Conservation (phyloP, 148 eudicot species). For the Camellia granthamiana region DNA sequence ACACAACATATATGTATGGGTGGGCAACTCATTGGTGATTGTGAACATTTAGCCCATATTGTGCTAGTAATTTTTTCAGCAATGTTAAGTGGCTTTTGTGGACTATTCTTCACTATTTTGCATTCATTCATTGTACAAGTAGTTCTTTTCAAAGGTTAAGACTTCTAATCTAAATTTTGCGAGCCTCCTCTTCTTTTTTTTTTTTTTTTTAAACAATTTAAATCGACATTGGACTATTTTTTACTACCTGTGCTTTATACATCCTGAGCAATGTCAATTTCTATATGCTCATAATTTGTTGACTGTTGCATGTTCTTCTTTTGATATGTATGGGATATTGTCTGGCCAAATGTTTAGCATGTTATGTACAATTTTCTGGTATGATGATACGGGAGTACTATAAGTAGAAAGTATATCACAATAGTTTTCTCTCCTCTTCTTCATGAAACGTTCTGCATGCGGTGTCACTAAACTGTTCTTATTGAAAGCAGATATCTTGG, state of each 20-base stretch:
- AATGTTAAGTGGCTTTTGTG: background rate
- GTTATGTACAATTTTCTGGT: no score
- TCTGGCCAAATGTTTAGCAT: no score
- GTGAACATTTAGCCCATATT: background rate
- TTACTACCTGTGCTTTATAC: background rate
- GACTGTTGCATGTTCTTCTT: background rate
- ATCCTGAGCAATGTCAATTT: background rate
- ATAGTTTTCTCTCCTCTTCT: background rate
- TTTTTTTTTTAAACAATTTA: background rate
- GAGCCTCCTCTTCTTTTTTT: no score
- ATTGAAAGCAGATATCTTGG: conserved; percentile 53
- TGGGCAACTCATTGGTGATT: no score
- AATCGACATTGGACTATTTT: background rate
- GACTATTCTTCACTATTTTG: background rate
- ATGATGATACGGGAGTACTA: no score
- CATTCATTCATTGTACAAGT: background rate
- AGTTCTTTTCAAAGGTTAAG: background rate
- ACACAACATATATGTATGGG: no score
- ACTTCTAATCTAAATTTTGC: background rate
- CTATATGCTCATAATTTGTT: background rate
- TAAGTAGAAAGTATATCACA: no score
- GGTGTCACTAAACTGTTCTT: background rate
- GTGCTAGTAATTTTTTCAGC: background rate
- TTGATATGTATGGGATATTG: background rate
- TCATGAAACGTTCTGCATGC: background rate